Evolutionary conservation across 2,329 filamentous ascomycete genomes (phyloP).

Genomic region (Botrytis medusae): DNA sequence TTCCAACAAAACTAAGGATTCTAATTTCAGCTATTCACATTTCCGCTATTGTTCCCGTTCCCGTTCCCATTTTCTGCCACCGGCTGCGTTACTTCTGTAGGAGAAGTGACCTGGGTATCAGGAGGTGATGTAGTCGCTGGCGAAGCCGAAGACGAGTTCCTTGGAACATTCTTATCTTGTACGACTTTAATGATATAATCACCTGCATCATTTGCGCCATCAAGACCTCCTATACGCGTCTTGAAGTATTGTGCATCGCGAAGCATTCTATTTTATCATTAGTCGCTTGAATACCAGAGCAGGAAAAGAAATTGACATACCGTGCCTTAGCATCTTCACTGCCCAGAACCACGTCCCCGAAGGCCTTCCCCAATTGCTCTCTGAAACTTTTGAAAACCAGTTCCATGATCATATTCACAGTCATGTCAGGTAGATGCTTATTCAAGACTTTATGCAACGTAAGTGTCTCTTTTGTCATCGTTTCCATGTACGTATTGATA

Average conservation of each 20-base stretch:
- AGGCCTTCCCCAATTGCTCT: conserved; percentile 65
- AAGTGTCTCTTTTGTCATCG: conserved; percentile 66
- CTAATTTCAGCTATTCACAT: neutral
- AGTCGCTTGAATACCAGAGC: neutral
- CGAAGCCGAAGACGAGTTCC: neutral
- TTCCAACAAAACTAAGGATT: neutral
- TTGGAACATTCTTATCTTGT: conserved; percentile 51
- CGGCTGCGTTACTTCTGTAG: neutral
- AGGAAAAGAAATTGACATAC: conserved; percentile 44
- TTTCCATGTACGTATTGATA: conserved; percentile 67
- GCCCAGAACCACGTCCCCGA: conserved; percentile 56
- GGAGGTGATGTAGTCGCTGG: neutral
- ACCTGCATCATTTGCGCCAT: conserved; percentile 68
- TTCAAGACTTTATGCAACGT: conserved; percentile 68
- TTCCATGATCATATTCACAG: conserved; percentile 66
- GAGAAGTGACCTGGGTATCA: neutral
- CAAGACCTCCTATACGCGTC: conserved; percentile 59
- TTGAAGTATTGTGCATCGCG: conserved; percentile 65
- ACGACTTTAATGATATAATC: conserved; percentile 65
- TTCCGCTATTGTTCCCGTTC: neutral
- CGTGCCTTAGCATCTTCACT: conserved; percentile 62
- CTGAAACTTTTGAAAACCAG: conserved; percentile 67
- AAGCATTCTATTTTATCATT: conserved; percentile 51
- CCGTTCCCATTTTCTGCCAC: conserved; percentile 3
- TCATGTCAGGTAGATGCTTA: conserved; percentile 64